A percentile compares a stretch with the other conserved stretches of the same genome.
phyloP scores from a whole-genome alignment of 2,329 filamentous ascomycete genomes.

The Xylaria sp. region DNA sequence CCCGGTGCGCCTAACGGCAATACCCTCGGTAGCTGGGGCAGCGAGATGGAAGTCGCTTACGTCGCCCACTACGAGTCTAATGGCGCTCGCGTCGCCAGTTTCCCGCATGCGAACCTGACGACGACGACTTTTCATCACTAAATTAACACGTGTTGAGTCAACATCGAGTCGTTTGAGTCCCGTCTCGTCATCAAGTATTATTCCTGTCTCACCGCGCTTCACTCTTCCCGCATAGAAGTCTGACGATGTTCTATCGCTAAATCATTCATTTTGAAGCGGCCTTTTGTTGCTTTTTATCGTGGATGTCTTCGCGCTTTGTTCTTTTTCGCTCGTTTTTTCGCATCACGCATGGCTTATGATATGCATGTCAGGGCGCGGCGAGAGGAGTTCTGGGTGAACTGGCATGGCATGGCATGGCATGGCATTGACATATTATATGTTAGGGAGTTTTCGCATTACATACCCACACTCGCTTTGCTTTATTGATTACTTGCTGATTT shows the following conservation, averaged over 20 bases:
- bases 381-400: slow-evolving; percentile 14
- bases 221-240: too few species aligned
- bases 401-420: neutral
- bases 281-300: too few species aligned
- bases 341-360: neutral
- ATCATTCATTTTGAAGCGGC: too few species aligned
- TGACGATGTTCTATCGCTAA: too few species aligned
- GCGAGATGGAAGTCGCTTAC: slow-evolving; percentile 59
- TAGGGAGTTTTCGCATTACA: slow-evolving; percentile 20
- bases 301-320: too few species aligned
- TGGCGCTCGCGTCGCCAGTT: too few species aligned
- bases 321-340: neutral
- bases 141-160: neutral
- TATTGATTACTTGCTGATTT: neutral
- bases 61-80: slow-evolving; percentile 47
- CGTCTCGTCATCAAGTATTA: too few species aligned
- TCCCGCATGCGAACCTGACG: too few species aligned
- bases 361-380: neutral
- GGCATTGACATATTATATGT: neutral
- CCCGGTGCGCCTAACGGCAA: slow-evolving; percentile 54
- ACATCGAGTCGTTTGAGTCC: too few species aligned
- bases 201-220: too few species aligned
- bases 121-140: too few species aligned
- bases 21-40: slow-evolving; percentile 53
- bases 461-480: slow-evolving; percentile 20